Evolutionary conservation across 2,329 filamentous ascomycete genomes (phyloP).

Genomic region (Ustilaginoidea virens): DNA sequence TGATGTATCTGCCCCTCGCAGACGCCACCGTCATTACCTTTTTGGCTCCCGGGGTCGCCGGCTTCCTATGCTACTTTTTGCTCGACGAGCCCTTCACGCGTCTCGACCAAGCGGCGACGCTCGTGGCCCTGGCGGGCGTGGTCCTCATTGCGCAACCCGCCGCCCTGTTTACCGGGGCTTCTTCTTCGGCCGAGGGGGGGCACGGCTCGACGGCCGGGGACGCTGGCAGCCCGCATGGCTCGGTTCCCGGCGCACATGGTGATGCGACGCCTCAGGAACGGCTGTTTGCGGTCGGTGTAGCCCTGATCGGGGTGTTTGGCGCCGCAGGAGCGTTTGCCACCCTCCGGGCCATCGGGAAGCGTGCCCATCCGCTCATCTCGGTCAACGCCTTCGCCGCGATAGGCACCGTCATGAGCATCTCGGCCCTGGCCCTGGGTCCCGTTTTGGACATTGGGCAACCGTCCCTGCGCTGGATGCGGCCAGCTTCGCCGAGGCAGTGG

Average conservation of each 20-base stretch:
- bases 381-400: conserved; percentile 71
- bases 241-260: conserved; percentile 17
- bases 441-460: conserved; percentile 29
- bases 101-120: conserved; percentile 58
- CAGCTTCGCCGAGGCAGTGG: conserved; percentile 40
- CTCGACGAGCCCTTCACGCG: conserved; percentile 63
- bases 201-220: not conserved
- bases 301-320: conserved; percentile 64
- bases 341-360: conserved; percentile 64
- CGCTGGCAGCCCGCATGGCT: not conserved
- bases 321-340: conserved; percentile 58
- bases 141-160: conserved; percentile 66
- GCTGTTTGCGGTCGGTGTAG: conserved; percentile 52
- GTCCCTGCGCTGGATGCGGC: conserved; percentile 26
- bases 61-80: conserved; percentile 64
- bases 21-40: conserved; percentile 88
- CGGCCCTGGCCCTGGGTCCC: conserved; percentile 40
- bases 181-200: conserved; percentile 4
- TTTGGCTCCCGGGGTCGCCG: conserved; percentile 61
- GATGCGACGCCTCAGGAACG: conserved; percentile 45
- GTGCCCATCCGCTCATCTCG: conserved; percentile 67
- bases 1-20: conserved; percentile 65
- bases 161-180: conserved; percentile 29
- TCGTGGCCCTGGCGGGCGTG: conserved; percentile 65
- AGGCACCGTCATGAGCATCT: conserved; percentile 50